These are phyloP conservation scores for Phallus indusiatus DNA, from an alignment of 768 basidiomycete genomes.

Conservation along the genomic window DNA sequence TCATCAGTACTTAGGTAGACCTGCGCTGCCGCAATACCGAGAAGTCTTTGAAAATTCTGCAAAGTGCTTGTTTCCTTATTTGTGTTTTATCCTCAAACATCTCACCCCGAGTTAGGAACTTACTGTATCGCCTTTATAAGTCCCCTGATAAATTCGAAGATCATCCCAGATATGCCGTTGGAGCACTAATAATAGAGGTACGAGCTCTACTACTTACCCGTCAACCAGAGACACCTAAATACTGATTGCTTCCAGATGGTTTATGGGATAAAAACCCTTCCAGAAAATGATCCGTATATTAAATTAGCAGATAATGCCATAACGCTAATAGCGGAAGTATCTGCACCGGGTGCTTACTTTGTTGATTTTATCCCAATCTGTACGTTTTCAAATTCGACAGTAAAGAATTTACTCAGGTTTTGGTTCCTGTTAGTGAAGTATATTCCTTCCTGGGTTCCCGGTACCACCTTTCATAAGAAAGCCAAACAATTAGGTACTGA, in stretches of 20 bases:
- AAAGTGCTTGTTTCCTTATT: not conserved
- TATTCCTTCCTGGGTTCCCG: not conserved
- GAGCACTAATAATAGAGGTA: slow-evolving; percentile 1
- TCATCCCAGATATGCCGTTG: not conserved
- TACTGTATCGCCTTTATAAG: not conserved
- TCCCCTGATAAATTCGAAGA: not conserved
- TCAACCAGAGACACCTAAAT: not conserved
- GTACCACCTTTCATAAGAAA: not conserved
- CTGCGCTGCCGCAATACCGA: slow-evolving; percentile 20
- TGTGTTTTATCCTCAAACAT: not conserved
- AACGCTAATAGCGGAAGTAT: not conserved
- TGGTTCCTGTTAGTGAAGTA: slow-evolving; percentile 3
- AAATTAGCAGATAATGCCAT: not conserved
- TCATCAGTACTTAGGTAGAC: slow-evolving; percentile 20
- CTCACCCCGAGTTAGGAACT: not conserved
- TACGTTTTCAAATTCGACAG: not conserved
- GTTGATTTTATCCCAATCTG: not conserved
- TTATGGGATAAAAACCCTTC: not conserved
- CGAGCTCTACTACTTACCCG: not conserved
- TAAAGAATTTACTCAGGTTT: too few species aligned
- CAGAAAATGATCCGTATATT: not conserved
- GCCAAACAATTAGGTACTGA: slow-evolving; percentile 7
- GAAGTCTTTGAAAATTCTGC: slow-evolving; percentile 24
- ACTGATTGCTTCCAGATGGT: not conserved
- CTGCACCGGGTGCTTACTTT: not conserved